These are phyloP conservation scores for Amanita jacksonii DNA, from an alignment of 768 basidiomycete species.

Conservation along the genomic window DNA sequence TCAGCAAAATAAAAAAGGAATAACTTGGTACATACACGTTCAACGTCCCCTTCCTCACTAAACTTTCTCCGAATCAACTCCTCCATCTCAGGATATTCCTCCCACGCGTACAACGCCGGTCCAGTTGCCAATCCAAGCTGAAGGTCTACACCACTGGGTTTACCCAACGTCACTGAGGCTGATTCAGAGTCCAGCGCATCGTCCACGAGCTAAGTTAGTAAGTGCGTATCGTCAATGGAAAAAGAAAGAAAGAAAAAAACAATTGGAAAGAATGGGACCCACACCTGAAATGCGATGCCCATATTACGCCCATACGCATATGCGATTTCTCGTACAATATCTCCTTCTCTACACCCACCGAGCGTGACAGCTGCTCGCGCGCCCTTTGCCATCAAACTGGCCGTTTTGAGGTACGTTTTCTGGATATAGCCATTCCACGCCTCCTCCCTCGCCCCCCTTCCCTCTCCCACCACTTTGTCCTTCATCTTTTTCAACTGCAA, in stretches of 20 bases:
- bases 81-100: constrained; percentile 69
- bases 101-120: constrained; percentile 79
- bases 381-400: constrained; percentile 84
- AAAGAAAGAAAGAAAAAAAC: constrained; percentile 5
- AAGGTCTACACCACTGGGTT: no score
- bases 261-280: constrained; percentile 8
- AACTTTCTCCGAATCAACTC: constrained; percentile 77
- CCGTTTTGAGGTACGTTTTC: constrained; percentile 71
- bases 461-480: constrained; percentile 28
- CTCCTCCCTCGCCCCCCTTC: constrained; percentile 25
- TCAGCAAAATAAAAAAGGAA: no score
- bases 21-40: no score
- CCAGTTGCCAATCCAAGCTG: constrained; percentile 51
- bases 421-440: constrained; percentile 79
- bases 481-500: constrained; percentile 58
- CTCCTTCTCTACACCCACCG: constrained; percentile 70
- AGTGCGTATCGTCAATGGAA: no score
- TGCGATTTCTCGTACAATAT: constrained; percentile 80
- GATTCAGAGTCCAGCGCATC: constrained; percentile 73
- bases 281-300: constrained; percentile 64
- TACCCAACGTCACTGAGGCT: constrained; percentile 14
- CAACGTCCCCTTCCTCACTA: constrained; percentile 66
- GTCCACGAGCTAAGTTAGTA: constrained; percentile 89
- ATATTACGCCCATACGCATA: constrained; percentile 88
- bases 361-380: constrained; percentile 80